These are phyloP conservation scores for Carpinus viminea DNA, from an alignment of 306 rosid genomes.

Conservation along the genomic window DNA sequence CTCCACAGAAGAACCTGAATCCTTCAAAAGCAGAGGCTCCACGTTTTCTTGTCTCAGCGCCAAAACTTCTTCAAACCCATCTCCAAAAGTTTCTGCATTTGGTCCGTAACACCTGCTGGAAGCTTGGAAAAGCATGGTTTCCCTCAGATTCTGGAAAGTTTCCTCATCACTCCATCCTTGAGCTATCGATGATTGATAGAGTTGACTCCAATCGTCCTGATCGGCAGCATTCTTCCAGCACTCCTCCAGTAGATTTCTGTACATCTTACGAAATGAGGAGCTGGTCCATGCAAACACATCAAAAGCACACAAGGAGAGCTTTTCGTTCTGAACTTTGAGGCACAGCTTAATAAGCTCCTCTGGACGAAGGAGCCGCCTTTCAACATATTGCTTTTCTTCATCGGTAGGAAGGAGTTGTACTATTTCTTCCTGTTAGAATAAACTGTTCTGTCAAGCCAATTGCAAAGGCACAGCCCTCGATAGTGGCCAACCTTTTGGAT, in stretches of 20 bases:
- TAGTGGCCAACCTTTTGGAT: not conserved
- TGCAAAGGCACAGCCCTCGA: not conserved
- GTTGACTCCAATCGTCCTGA: slow-evolving; percentile 71
- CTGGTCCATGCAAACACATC: slow-evolving; percentile 91
- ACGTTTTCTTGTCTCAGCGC: slow-evolving; percentile 63
- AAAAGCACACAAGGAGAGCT: slow-evolving; percentile 64
- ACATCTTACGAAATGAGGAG: slow-evolving; percentile 63
- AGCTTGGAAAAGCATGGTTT: slow-evolving; percentile 67
- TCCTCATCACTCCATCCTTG: slow-evolving; percentile 94
- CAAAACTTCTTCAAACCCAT: slow-evolving; percentile 70
- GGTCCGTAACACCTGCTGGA: slow-evolving; percentile 83
- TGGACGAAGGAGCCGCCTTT: slow-evolving; percentile 66
- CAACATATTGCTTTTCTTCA: slow-evolving; percentile 57
- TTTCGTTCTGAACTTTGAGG: slow-evolving; percentile 54
- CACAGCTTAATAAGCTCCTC: slow-evolving; percentile 77
- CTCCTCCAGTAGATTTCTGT: slow-evolving; percentile 71
- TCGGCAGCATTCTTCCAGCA: slow-evolving; percentile 89
- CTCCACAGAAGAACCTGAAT: slow-evolving; percentile 62
- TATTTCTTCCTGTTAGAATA: slow-evolving; percentile 64
- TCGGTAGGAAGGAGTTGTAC: slow-evolving; percentile 36
- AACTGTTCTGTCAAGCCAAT: not conserved
- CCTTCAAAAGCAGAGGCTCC: slow-evolving; percentile 45
- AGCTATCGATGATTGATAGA: slow-evolving; percentile 50
- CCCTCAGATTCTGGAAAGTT: slow-evolving; percentile 56
- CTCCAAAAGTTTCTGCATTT: slow-evolving; percentile 66